Conservation (phyloP, 345 rosid genomes). For the Luvunga scandens region DNA sequence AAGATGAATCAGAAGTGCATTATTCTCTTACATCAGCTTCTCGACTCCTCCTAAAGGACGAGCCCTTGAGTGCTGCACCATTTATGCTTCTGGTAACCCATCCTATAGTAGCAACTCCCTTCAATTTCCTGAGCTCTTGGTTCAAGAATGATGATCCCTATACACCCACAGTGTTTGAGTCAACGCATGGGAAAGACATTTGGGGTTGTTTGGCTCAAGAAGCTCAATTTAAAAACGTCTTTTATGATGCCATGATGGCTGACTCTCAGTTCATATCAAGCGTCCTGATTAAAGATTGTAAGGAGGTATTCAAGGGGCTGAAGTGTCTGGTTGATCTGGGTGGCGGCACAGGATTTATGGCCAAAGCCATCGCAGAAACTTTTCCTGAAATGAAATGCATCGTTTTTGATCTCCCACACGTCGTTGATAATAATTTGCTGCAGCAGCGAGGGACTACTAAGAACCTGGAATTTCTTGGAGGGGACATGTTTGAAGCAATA, state of each 20-base stretch:
- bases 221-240: neutral
- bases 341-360: conserved; percentile 10
- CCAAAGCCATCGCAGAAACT: conserved; percentile 18
- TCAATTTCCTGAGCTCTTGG: conserved; percentile 6
- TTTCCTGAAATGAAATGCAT: conserved; percentile 28
- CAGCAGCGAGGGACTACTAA: conserved; percentile 1
- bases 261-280: conserved; percentile 7
- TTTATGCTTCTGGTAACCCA: neutral
- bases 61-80: neutral
- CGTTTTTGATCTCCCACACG: conserved; percentile 36
- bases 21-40: conserved; percentile 3
- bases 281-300: neutral
- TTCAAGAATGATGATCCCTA: neutral
- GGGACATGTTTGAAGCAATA: conserved; percentile 45
- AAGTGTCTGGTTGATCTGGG: conserved; percentile 9
- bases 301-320: conserved; percentile 4
- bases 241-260: neutral
- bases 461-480: conserved; percentile 33
- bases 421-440: conserved; percentile 19
- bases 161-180: neutral
- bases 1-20: neutral
- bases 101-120: neutral
- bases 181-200: neutral
- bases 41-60: neutral
- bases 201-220: conserved; percentile 2